phyloP scores from a whole-genome alignment of 2,329 filamentous ascomycete genomes.

The Sphaerulina vaccinii region DNA sequence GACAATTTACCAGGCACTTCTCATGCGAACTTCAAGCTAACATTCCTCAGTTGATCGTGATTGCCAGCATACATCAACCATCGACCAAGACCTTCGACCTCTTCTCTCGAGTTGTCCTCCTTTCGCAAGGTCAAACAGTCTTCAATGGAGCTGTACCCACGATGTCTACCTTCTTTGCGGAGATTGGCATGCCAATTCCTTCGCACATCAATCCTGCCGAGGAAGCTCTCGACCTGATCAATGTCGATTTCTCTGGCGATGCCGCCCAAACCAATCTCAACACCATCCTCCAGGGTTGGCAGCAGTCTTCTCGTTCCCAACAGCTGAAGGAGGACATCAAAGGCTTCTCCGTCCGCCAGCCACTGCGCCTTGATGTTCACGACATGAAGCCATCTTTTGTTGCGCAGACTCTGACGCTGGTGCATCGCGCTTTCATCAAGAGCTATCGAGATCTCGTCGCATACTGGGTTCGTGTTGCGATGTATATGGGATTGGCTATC shows the following conservation, averaged over 20 bases:
- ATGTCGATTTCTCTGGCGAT: conserved; percentile 64
- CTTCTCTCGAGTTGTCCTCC: conserved; percentile 71
- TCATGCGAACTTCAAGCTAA: not conserved
- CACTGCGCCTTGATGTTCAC: conserved; percentile 4
- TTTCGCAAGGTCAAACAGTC: conserved; percentile 66
- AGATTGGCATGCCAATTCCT: conserved; percentile 60
- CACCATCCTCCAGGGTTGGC: conserved; percentile 55
- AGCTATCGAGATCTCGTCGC: conserved; percentile 76
- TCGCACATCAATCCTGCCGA: conserved; percentile 72
- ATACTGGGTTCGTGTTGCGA: conserved; percentile 74
- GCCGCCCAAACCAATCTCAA: conserved; percentile 43
- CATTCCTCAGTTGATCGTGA: conserved; percentile 61
- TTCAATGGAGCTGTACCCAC: conserved; percentile 64
- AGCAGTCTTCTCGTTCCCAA: conserved; percentile 38
- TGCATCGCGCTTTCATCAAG: conserved; percentile 79
- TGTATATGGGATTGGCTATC: conserved; percentile 75
- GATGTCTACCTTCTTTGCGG: conserved; percentile 60
- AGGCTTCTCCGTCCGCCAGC: conserved; percentile 9
- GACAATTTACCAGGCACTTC: not conserved
- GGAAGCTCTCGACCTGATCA: conserved; percentile 71
- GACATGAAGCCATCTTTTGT: conserved; percentile 13
- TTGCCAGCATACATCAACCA: conserved; percentile 80
- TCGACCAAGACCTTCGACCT: conserved; percentile 73
- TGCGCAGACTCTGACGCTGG: conserved; percentile 52
- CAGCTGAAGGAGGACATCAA: conserved; percentile 18